A percentile compares a stretch with the other conserved stretches of the same genome.
These are phyloP conservation scores for Hymenoscyphus salicellus DNA, from an alignment of 2,329 filamentous ascomycete species.

Conservation along the genomic window DNA sequence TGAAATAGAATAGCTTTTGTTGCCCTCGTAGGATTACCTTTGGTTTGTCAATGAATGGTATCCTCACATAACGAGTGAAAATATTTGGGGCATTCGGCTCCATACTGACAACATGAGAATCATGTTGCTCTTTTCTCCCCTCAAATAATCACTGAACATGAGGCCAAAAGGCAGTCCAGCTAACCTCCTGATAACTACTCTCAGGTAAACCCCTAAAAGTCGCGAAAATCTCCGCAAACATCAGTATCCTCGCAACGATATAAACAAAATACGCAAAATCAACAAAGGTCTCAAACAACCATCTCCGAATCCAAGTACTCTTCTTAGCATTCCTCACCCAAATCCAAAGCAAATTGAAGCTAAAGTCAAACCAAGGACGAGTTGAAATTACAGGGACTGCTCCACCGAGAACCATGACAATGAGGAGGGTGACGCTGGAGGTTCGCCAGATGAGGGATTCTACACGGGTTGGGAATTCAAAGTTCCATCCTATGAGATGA, in stretches of 20 bases:
- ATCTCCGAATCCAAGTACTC: background rate
- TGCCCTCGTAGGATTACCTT: no score
- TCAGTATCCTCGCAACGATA: background rate
- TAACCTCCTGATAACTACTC: background rate
- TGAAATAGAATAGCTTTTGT: no score
- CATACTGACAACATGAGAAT: no score
- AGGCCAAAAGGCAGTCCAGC: background rate
- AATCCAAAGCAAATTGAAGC: background rate
- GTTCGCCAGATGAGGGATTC: background rate
- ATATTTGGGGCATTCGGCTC: no score
- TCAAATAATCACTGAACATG: background rate
- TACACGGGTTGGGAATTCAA: conserved; percentile 5
- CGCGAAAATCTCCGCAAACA: background rate
- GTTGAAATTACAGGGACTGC: background rate
- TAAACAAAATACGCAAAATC: background rate
- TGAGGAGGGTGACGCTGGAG: background rate
- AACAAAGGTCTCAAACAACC: background rate
- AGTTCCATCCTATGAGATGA: conserved; percentile 7
- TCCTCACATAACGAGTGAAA: no score
- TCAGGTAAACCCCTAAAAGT: background rate
- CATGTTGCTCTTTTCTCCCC: no score
- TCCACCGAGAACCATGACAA: background rate
- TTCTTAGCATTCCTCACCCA: background rate
- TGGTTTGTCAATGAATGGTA: no score
- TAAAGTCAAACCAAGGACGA: background rate